These are phyloP conservation scores for Persicaria maculosa DNA, from an alignment of 148 eudicot species.

Conservation along the genomic window DNA sequence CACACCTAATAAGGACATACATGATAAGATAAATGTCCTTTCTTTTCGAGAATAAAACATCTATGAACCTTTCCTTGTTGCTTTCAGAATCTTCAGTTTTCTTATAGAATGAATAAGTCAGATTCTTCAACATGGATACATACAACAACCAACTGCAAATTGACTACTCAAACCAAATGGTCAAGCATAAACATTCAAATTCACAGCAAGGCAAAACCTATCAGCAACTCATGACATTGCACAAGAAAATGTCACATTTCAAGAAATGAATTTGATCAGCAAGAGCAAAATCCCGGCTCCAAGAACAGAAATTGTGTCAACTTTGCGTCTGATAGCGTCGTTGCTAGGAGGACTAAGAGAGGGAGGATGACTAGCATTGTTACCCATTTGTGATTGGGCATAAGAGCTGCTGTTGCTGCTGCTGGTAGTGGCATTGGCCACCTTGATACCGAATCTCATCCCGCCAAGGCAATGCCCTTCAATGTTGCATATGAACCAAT, in stretches of 20 bases:
- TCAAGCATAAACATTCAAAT: background rate
- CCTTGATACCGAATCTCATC: slow-evolving; percentile 29
- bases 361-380: background rate
- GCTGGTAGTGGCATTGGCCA: slow-evolving; percentile 8
- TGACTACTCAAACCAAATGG: background rate
- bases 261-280: background rate
- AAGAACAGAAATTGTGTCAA: background rate
- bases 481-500: slow-evolving; percentile 40
- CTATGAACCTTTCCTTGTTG: too few species aligned
- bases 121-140: background rate
- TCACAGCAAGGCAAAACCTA: background rate
- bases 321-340: background rate
- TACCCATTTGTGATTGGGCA: background rate
- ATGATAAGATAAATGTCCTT: too few species aligned
- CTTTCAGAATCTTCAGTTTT: too few species aligned
- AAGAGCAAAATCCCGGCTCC: background rate
- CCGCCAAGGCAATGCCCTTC: slow-evolving; percentile 35
- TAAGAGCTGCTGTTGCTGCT: background rate
- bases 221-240: background rate
- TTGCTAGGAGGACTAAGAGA: background rate
- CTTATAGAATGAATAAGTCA: too few species aligned
- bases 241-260: background rate
- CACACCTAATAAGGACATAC: background rate
- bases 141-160: background rate
- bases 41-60: too few species aligned